phyloP scores from a whole-genome alignment of 2,329 filamentous ascomycete genomes.

The Hawksworthiomyces lignivorus region DNA sequence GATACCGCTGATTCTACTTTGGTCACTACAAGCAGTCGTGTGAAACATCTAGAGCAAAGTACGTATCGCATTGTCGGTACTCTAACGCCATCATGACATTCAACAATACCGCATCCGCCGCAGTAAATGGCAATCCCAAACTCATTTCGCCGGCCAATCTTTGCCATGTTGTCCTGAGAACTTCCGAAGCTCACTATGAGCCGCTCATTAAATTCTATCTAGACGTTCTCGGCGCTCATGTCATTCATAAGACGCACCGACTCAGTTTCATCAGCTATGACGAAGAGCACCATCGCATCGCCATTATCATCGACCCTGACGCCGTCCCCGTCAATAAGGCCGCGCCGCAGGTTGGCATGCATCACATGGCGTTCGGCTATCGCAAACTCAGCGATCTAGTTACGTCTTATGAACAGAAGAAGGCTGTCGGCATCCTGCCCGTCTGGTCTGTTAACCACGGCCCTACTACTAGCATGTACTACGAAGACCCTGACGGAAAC shows the following conservation, averaged over 20 bases:
- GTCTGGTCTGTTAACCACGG: conserved; percentile 39
- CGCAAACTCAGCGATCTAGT: conserved; percentile 26
- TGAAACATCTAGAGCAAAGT: too few relatives aligned
- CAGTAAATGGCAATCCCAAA: not conserved
- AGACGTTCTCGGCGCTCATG: conserved; percentile 26
- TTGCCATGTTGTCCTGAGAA: conserved; percentile 2
- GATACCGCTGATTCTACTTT: too few relatives aligned
- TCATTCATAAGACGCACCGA: conserved; percentile 18
- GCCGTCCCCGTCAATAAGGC: not conserved
- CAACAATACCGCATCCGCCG: not conserved
- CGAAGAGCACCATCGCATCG: conserved; percentile 39
- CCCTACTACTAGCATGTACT: conserved; percentile 38
- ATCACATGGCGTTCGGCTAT: conserved; percentile 36
- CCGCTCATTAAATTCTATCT: conserved; percentile 29
- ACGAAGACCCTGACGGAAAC: conserved; percentile 40
- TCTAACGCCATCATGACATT: not conserved
- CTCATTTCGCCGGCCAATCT: not conserved
- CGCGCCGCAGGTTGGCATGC: conserved; percentile 20
- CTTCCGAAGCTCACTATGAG: conserved; percentile 14
- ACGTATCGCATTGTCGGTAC: too few relatives aligned
- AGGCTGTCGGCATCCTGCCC: conserved; percentile 28
- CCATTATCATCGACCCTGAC: conserved; percentile 24
- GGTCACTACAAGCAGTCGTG: too few relatives aligned
- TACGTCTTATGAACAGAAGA: conserved; percentile 28
- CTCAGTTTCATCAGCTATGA: conserved; percentile 35